Evolutionary conservation across 2,329 filamentous ascomycete genomes (phyloP), one percentile per base, ranked within the genome.

Genomic region (Claviceps sp.): DNA sequence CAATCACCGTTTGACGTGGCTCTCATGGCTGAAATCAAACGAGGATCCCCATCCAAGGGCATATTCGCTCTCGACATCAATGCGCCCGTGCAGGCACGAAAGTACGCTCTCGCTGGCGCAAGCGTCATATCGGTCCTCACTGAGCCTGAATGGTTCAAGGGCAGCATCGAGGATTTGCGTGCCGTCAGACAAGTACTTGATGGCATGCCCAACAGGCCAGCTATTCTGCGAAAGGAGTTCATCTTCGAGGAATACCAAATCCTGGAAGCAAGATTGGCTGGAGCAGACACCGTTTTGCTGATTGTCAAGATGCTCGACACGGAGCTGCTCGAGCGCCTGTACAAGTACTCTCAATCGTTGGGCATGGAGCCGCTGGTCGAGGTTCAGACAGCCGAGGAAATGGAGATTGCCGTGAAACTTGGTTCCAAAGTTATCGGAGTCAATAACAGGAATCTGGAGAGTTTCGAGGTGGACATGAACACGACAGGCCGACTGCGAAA

Each of bases 241-340:
- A 82, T 98, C 42, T 98, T 97, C 62, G 90, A 97, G 45, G 89
- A 97, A 65, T 98, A 98, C 64, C 93, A 98, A 67, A 97, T 98
- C 50, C 76, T 98, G 6, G 93, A 98, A 68, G 93, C 90, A 29
- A 79, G 94, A 47, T 72, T 98, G 52, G 89, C 91, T 13, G 93
- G 93, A 57, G 93, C 93, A 7, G 91, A 98, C 67, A 96, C 91
- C 0, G 85, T 98, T 17, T 75, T 98, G 26, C 77, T 98, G 20
- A 98, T 98, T 59, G 93, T 98, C 49, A 98, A 98, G 73, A 98
- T 98, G 93, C 79, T 98, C 11, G 85, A 91, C 54, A 71, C 78
- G 26, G 79, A 81, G 29, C 75, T 86, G 4, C 75, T 98, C 36
- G 81, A 82, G 53, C 77, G 80, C 45, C 74, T 98, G 11, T 98